Conservation (phyloP, 768 basidiomycete genomes). For the Lactarius pseudohatsudake region DNA sequence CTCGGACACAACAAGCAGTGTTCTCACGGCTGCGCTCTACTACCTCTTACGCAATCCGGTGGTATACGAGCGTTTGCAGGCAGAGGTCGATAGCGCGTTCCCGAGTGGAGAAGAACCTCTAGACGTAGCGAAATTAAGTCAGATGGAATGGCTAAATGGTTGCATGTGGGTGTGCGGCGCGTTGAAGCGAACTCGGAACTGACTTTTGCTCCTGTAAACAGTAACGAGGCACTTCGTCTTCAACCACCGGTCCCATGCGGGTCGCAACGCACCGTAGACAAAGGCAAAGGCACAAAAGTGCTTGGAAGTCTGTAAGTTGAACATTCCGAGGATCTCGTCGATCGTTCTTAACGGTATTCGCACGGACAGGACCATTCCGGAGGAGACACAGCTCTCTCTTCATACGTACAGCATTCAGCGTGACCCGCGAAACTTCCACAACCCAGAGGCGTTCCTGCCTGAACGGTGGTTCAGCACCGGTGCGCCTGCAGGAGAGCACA, state of each 20-base stretch:
- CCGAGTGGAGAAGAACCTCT: constrained; percentile 10
- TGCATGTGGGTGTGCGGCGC: constrained; percentile 5
- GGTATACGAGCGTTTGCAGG: not conserved
- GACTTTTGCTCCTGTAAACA: not conserved
- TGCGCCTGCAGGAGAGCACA: not conserved
- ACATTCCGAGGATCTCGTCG: too few species aligned
- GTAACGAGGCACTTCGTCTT: constrained; percentile 2
- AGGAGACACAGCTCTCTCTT: constrained; percentile 3
- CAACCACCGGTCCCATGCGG: constrained; percentile 7
- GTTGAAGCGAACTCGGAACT: not conserved
- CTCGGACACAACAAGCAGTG: not conserved
- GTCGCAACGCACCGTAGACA: not conserved
- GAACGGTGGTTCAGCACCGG: not conserved
- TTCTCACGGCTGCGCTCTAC: not conserved
- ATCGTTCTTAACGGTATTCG: too few species aligned
- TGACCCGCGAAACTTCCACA: constrained; percentile 3
- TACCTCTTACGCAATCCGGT: not conserved
- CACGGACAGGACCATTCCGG: not conserved
- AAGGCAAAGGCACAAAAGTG: not conserved
- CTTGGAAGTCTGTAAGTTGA: constrained; percentile 5
- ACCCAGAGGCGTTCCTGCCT: not conserved
- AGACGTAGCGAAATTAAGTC: constrained; percentile 1
- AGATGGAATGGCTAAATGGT: constrained; percentile 13
- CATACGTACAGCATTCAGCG: constrained; percentile 9
- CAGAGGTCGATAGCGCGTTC: not conserved